A percentile compares a stretch with the other conserved stretches of the same genome.
These are phyloP conservation scores for Leptodontidium sp. DNA, from an alignment of 2,329 filamentous ascomycete species.

Conservation along the genomic window DNA sequence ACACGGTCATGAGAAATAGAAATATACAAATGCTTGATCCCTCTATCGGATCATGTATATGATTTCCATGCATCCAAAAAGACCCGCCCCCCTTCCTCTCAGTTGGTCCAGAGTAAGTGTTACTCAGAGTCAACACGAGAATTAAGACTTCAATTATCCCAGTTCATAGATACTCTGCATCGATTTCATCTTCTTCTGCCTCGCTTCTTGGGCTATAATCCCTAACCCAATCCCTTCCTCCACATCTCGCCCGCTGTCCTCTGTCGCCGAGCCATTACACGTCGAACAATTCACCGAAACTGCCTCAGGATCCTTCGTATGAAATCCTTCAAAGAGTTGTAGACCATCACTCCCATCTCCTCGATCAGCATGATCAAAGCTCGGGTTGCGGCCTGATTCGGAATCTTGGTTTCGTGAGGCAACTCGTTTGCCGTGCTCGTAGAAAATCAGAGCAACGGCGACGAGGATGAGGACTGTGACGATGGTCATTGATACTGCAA, in stretches of 20 bases:
- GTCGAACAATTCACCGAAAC: neutral
- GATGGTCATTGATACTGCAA: neutral
- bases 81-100: neutral
- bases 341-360: neutral
- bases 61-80: neutral
- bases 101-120: too few species aligned
- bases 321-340: neutral
- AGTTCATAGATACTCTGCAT: slow-evolving; percentile 11
- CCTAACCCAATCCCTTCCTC: neutral
- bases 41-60: too few species aligned
- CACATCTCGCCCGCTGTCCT: neutral
- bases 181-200: neutral
- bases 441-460: neutral
- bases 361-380: neutral
- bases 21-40: too few species aligned
- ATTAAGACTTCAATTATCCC: neutral
- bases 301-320: neutral
- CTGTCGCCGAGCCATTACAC: neutral
- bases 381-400: neutral
- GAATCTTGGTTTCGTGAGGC: neutral
- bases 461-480: neutral
- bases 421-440: slow-evolving; percentile 7
- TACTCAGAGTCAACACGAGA: too few species aligned
- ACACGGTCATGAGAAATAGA: too few species aligned
- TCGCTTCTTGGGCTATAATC: neutral